Evolutionary conservation across 768 basidiomycete species (phyloP), one percentile per base, ranked within the genome.

Genomic region (Lactarius psammicola): DNA sequence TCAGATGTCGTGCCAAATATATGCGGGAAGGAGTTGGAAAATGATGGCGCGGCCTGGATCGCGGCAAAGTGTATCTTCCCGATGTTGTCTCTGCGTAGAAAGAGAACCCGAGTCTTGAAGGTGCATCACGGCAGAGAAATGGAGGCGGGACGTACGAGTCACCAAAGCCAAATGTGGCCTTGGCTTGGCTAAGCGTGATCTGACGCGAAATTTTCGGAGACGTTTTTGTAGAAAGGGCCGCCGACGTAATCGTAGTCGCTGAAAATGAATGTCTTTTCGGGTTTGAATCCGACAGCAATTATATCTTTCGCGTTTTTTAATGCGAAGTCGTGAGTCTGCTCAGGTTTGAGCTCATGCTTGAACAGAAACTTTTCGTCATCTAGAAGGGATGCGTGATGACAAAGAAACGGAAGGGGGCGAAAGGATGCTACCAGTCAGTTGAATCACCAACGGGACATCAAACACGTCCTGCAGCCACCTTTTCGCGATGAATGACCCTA

Each of bases 361-460:
- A 99, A 97, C 56, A 99, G 77, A 81, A 98, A 99, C 76, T 99
- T 99, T 75, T 99, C 97, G 76, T 99, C 97, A 73, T 99, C 97
- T 93, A 10, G 49, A 28, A 6, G 30, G 11, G 42, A n/a, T 10
- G n/a, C 23, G 2, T 53, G 53, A 26, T 20, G 31, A 59, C 28
- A 18, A 36, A 18, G 13, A 28, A 56, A 56, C 13, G 20, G 10
- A 44, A 44, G 10, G 59, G 18, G 57, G 42, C 18, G 36, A 15
- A 36, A 57, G 81, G 55, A 26, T 46, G 15, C 7, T 63, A 90
- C 95, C 95, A 44, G 97, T 99, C 2, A 99, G 84, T 76, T 99
- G 97, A 63, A 99, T 82, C 64, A 99, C 97, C 36, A 98, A 80
- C 5, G 97, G 95, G 8, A 93, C 92, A 67, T 95, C 84, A 75